Percentiles rank a stretch among this genome's conserved stretches.
Conservation (phyloP, 2,329 filamentous ascomycete species). For the Didymella glomerata region DNA sequence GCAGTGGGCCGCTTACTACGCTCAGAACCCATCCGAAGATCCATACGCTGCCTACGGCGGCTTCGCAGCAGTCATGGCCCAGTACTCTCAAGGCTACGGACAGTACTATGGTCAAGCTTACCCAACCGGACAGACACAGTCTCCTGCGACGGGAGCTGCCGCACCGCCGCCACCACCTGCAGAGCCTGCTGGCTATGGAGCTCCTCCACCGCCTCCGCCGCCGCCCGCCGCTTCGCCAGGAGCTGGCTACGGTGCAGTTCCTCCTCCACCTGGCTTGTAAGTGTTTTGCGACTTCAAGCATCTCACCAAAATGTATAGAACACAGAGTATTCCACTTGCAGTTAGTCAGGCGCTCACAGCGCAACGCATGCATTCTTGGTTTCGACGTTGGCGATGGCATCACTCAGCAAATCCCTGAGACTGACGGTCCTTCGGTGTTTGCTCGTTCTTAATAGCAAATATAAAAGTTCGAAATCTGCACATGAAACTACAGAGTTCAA, state of each 20-base stretch:
- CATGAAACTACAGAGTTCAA: neutral
- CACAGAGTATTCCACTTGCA: neutral
- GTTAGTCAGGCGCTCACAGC: neutral
- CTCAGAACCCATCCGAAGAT: constrained; percentile 77
- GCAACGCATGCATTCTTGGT: neutral
- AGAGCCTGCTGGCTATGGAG: constrained; percentile 41
- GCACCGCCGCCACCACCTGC: constrained; percentile 44
- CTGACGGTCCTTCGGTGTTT: neutral
- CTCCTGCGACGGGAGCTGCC: constrained; percentile 39
- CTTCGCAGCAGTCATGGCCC: constrained; percentile 54
- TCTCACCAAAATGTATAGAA: constrained; percentile 16
- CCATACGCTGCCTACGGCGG: constrained; percentile 93
- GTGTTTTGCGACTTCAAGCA: constrained; percentile 22
- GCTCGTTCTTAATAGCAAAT: neutral
- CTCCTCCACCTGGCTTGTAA: constrained; percentile 30
- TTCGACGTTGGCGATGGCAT: neutral
- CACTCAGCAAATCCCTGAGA: neutral
- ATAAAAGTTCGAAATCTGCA: neutral
- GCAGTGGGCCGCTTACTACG: constrained; percentile 71
- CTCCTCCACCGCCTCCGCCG: constrained; percentile 45
- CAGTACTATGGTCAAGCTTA: constrained; percentile 43
- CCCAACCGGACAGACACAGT: constrained; percentile 32
- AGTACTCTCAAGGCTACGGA: constrained; percentile 45
- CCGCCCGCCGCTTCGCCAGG: constrained; percentile 47
- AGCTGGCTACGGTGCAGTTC: constrained; percentile 46